Evolutionary conservation across 139 green algal genomes (phyloP).

Genomic region (Parachlorella kessleri): DNA sequence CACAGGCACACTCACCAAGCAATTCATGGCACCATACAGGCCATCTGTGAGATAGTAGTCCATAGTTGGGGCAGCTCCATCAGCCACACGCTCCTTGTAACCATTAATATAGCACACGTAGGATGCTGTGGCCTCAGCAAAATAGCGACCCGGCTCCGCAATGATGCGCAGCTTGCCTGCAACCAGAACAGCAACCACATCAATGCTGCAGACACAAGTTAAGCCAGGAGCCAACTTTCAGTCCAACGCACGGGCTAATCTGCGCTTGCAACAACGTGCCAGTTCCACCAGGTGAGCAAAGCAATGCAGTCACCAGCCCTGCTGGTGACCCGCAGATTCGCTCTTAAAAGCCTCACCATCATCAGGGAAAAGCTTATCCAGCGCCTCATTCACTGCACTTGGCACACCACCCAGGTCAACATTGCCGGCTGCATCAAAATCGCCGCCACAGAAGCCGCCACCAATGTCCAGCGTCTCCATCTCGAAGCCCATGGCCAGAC

Average conservation of each 20-base stretch:
- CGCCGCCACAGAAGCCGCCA: slow-evolving; percentile 88
- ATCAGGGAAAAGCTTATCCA: slow-evolving; percentile 87
- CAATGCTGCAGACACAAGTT: too few species aligned
- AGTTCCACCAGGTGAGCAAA: too few species aligned
- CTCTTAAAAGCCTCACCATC: slow-evolving; percentile 64
- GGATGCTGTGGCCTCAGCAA: slow-evolving; percentile 89
- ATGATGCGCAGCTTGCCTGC: slow-evolving; percentile 72
- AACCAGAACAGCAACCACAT: too few species aligned
- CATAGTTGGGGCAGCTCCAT: neutral
- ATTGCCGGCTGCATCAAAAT: slow-evolving; percentile 61
- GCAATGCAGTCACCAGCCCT: too few species aligned
- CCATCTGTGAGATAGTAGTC: slow-evolving; percentile 96
- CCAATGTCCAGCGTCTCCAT: slow-evolving; percentile 97
- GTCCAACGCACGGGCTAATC: too few species aligned
- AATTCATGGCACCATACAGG: slow-evolving; percentile 98
- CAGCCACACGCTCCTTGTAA: slow-evolving; percentile 50
- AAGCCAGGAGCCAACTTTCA: too few species aligned
- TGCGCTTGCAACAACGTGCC: too few species aligned
- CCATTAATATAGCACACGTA: slow-evolving; percentile 87
- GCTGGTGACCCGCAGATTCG: too few species aligned
- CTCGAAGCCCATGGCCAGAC: slow-evolving; percentile 66
- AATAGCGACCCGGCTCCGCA: slow-evolving; percentile 96
- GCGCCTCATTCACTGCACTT: slow-evolving; percentile 79
- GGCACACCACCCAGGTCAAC: slow-evolving; percentile 82
- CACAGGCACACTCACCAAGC: slow-evolving; percentile 42